Base-by-base conservation (phyloP, 352 stramenopile species). In the Globisporangium cylindrosporum region DNA sequence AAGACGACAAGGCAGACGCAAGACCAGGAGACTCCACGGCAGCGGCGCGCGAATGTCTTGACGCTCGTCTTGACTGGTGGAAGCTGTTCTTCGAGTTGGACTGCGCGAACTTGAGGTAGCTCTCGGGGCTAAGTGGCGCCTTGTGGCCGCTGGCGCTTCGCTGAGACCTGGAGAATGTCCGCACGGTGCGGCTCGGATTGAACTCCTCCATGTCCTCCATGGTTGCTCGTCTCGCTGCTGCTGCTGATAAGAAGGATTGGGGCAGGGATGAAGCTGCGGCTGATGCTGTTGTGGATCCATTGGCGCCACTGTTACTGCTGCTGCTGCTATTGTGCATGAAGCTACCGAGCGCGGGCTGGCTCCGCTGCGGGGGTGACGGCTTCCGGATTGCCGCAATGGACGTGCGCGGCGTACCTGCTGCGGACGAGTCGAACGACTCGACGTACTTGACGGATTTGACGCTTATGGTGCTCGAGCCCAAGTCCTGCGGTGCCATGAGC, bases 151-250 rank as follows among this genome's bases (percentile, higher is more conserved):
- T 38, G 59, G 14, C 43, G 18, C 32, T 54, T 6, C 22, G 62
- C 51, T 67, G 62, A 0, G 62, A 61, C 18, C 14, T 27, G 12
- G 63, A 62, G 63, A 68, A 51, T 20, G 38, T 49, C 24, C 27
- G 63, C 56, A 69, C 73, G 62, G 66, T 79, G 34, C 64, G 59
- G 54, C 51, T 68, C 36, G 75, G 70, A 43, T 64, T 66, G 32
- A 73, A 73, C 34, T 73, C 57, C n/a, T 67, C 60, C 34, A 25
- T 27, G 6, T 41, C 46, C 6, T 62, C 27, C 48, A 70, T 53
- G n/a, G 68, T 64, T 8, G 57, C 51, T 66, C 32, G 43, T 20
- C 36, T 15, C 24, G 27, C 27, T 43, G 54, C 54, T 29, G 54
- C 34, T 4, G 8, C 22, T 3, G 24, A 41, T 15, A 25, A 22